phyloP scores from a whole-genome alignment of 108 stramenopile genomes.

The Nitzschia sp. region DNA sequence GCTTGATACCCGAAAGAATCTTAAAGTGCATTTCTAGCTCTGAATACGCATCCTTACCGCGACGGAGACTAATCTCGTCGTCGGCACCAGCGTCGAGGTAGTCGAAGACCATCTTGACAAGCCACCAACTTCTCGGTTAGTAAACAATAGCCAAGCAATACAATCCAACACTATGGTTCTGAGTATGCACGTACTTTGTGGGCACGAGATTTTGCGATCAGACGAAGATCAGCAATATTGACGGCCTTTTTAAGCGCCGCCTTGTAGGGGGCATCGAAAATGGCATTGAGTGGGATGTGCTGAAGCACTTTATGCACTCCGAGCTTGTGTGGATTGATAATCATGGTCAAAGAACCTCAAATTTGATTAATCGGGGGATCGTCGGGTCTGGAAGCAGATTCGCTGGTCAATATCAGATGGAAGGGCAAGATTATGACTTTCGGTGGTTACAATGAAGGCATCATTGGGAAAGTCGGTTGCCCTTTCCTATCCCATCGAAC shows the following conservation, averaged over 20 bases:
- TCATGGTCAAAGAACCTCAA: too few species aligned
- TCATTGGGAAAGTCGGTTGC: too few species aligned
- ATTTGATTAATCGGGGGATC: too few species aligned
- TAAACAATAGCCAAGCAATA: neutral
- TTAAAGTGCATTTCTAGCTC: constrained; percentile 93
- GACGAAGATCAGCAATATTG: constrained; percentile 89
- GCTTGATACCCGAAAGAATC: constrained; percentile 87
- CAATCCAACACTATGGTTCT: neutral
- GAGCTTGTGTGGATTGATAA: constrained; percentile 83
- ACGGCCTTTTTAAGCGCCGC: constrained; percentile 75
- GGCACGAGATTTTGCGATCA: constrained; percentile 83
- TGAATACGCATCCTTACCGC: constrained; percentile 89
- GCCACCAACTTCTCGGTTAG: neutral
- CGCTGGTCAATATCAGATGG: too few species aligned
- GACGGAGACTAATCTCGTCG: constrained; percentile 88
- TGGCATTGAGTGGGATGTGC: constrained; percentile 84
- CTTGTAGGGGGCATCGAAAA: constrained; percentile 89
- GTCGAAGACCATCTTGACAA: constrained; percentile 87
- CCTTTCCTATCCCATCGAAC: too few species aligned
- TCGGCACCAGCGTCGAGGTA: constrained; percentile 92
- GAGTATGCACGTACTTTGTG: constrained; percentile 78
- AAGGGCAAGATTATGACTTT: too few species aligned
- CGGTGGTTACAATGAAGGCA: too few species aligned
- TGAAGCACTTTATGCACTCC: constrained; percentile 90
- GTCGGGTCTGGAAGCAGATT: too few species aligned